A percentile compares a stretch with the other conserved stretches of the same genome.
phyloP scores from a whole-genome alignment of 768 basidiomycete species.

The Suillus variegatus region DNA sequence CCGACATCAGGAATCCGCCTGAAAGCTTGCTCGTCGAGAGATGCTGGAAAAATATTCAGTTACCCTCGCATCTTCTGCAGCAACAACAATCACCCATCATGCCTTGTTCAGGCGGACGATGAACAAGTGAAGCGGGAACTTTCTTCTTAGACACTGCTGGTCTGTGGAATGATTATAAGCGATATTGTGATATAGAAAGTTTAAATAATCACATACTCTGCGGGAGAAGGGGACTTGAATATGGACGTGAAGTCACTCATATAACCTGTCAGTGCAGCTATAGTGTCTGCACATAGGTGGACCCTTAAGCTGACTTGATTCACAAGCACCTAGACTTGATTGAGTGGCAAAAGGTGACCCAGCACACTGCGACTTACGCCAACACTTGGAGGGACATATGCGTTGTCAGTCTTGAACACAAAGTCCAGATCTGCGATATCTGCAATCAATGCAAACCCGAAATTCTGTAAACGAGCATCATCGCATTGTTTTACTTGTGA shows the following conservation, averaged over 20 bases:
- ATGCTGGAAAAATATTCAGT: constrained; percentile 43
- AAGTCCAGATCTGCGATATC: constrained; percentile 57
- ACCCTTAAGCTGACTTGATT: constrained; percentile 54
- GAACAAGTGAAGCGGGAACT: constrained; percentile 2
- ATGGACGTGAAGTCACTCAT: constrained; percentile 50
- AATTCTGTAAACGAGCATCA: constrained; percentile 37
- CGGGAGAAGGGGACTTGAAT: constrained; percentile 35
- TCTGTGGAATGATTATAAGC: neutral
- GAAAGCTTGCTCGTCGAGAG: constrained; percentile 85
- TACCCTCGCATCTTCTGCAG: neutral
- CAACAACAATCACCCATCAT: constrained; percentile 29
- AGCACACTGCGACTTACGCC: constrained; percentile 34
- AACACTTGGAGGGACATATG: constrained; percentile 35
- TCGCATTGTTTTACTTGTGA: constrained; percentile 4
- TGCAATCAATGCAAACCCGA: constrained; percentile 70
- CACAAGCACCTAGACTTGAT: constrained; percentile 49
- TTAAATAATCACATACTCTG: constrained; percentile 21
- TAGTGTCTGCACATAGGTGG: constrained; percentile 80
- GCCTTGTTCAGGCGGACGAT: constrained; percentile 11
- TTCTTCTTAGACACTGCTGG: constrained; percentile 11
- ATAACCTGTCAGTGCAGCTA: constrained; percentile 58
- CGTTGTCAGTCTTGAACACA: constrained; percentile 33
- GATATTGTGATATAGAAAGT: neutral
- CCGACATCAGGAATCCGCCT: constrained; percentile 72
- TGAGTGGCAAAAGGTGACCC: constrained; percentile 4